Conservation (phyloP, 176 grass and related monocot genomes). For the Triticum monococcum region DNA sequence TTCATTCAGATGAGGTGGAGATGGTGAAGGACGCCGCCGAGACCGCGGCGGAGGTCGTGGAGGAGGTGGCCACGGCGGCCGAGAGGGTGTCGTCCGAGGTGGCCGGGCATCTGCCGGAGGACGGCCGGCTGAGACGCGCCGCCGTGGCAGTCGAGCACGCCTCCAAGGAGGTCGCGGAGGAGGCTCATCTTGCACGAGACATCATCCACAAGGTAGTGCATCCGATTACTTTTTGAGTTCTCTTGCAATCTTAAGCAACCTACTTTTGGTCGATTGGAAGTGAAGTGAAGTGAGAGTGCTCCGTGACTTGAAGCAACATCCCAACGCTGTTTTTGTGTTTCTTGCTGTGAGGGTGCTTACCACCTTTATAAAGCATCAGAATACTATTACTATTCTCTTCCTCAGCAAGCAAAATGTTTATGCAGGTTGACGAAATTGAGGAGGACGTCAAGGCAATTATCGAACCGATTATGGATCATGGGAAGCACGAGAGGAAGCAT, state of each 20-base stretch:
- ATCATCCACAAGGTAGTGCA: slow-evolving; percentile 42
- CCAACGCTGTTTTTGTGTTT: not conserved
- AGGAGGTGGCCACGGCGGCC: slow-evolving; percentile 43
- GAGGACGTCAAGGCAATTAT: slow-evolving; percentile 48
- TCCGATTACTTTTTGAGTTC: not conserved
- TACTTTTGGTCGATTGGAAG: not conserved
- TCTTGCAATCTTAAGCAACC: not conserved
- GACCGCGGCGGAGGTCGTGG: slow-evolving; percentile 45
- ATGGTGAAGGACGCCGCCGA: slow-evolving; percentile 42
- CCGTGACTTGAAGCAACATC: slow-evolving; percentile 15
- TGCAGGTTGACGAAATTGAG: slow-evolving; percentile 50
- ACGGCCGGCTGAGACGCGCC: slow-evolving; percentile 40
- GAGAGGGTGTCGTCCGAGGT: slow-evolving; percentile 57
- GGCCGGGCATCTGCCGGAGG: slow-evolving; percentile 36
- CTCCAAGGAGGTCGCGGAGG: slow-evolving; percentile 53
- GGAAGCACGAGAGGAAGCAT: slow-evolving; percentile 2
- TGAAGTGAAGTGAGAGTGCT: not conserved
- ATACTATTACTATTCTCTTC: not conserved
- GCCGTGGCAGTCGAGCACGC: slow-evolving; percentile 47
- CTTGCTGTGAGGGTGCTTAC: not conserved
- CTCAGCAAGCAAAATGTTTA: not conserved
- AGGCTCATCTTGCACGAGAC: slow-evolving; percentile 55
- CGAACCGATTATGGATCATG: slow-evolving; percentile 22
- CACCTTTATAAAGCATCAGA: not conserved
- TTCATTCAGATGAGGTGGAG: slow-evolving; percentile 56